Base-by-base conservation (phyloP, 2,329 filamentous ascomycete genomes). In the Beauveria medogensis region DNA sequence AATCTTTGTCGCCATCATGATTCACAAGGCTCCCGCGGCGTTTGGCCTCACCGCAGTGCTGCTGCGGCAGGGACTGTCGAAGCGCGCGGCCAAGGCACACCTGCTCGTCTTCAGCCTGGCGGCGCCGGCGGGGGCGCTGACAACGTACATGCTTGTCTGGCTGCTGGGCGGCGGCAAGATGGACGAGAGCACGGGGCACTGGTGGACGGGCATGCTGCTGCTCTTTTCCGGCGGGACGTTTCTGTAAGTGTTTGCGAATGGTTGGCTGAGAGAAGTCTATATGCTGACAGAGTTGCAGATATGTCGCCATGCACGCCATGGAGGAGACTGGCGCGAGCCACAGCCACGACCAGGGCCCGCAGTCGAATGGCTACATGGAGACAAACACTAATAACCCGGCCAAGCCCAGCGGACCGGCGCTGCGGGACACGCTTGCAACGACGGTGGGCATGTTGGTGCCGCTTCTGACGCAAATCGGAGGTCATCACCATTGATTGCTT, bases 221-320 rank as follows among this genome's bases (percentile, higher is more conserved):
- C 78, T 97, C n/a, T 99, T 99, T 71, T 96, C 91, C 0, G 94
- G 89, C 0, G 94, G 94, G 18, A 99, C 94, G 0, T 99, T 99
- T 71, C 75, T 99, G 88, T 97, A 77, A 83, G 90, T 73, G 34
- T 18, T 26, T 24, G 62, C 6, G 44, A 20, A 24, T 41, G 9
- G 37, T 24, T 22, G 22, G 12, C 5, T 37, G 34, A 37, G 30
- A 34, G 40, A 14, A 22, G 41, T 22, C n/a, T 28, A 44, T 55
- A 63, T 53, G 61, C 68, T 71, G 64, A 53, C 24, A 16, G 24
- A 20, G 34, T 14, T 51, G 10, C 64, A 95, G 91, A 67, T 96
- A 97, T 70, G 94, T 99, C 48, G 94, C 94, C 1, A 97, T 97
- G 92, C 94, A 99, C 71, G 92, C 92, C 1, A 96, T 97, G 91